phyloP scores from a whole-genome alignment of 148 eudicot genomes.

The Polygonum maritimum region DNA sequence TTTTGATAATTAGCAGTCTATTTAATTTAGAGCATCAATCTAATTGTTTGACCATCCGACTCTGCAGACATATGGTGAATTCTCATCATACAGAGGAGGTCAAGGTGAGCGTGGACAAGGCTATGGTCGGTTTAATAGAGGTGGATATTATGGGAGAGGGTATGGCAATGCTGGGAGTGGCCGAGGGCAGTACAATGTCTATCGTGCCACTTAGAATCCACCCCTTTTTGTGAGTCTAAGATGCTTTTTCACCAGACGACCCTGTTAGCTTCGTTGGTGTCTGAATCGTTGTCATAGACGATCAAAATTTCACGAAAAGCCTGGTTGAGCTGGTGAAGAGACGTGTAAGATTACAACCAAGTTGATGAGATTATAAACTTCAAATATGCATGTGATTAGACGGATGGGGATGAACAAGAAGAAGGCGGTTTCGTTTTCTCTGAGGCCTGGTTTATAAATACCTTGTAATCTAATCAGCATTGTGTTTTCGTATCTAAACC shows the following conservation, averaged over 20 bases:
- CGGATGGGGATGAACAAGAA: neutral
- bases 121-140: conserved; percentile 32
- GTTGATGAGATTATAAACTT: neutral
- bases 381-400: neutral
- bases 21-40: neutral
- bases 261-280: neutral
- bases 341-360: neutral
- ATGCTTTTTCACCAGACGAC: neutral
- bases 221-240: neutral
- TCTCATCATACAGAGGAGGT: conserved; percentile 31
- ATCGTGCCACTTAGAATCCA: conserved; percentile 26
- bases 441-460: neutral
- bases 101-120: conserved; percentile 40
- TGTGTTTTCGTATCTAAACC: neutral
- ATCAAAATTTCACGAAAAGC: neutral
- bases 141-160: conserved; percentile 49
- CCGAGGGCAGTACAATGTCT: conserved; percentile 24
- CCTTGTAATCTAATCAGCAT: neutral
- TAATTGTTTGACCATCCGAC: neutral
- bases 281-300: neutral
- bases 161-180: conserved; percentile 45
- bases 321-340: neutral
- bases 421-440: neutral
- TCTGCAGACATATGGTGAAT: conserved; percentile 55
- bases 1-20: neutral